Base-by-base conservation (phyloP, 2,329 filamentous ascomycete species). In the Cladosporium velox region DNA sequence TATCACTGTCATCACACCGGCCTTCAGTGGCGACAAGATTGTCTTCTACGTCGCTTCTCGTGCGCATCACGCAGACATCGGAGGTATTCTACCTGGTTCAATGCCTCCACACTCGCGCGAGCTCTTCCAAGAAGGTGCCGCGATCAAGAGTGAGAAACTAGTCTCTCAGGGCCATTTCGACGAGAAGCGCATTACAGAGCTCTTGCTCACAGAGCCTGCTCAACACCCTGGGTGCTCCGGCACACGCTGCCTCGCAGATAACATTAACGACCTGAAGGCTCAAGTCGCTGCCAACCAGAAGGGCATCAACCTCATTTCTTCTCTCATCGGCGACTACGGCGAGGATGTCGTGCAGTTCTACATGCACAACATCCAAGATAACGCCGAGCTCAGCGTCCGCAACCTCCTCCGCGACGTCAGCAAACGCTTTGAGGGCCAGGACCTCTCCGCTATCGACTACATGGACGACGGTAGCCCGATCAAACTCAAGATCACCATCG, bases 391-490 rank as follows among this genome's bases (percentile, higher is more conserved):
- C 1, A 90, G 89, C 35, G 92, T 96, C 0, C 86, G 91, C 21
- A 86, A 86, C 60, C 83, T 96, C 5, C 82, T 96, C 32, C 92
- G 90, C 73, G 82, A 86, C 3, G 88, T 94, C n/a, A 84, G 87
- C 72, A 85, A 85, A 68, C 84, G 87, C 28, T 91, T 92, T 70
- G 84, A 87, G 70, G 89, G 89, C 2, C 84, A 87, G 66, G 87
- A 91, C n/a, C 84, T 96, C 0, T 85, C 86, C 8, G 90, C 92
- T 0, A 82, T 89, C 1, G 92, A 96, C 74, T 92, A 89, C 80
- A 95, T 96, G 91, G 92, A 96, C 71, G 92, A 96, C 72, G 92
- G 92, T 30, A 91, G 86, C 11, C 90, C 91, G 0, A 94, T 96
- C 72, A 83, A 85, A 61, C 84, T 96, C 7, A 89, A 88, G 68